phyloP scores from a whole-genome alignment of 2,329 filamentous ascomycete genomes.

The Colletotrichum sp. region DNA sequence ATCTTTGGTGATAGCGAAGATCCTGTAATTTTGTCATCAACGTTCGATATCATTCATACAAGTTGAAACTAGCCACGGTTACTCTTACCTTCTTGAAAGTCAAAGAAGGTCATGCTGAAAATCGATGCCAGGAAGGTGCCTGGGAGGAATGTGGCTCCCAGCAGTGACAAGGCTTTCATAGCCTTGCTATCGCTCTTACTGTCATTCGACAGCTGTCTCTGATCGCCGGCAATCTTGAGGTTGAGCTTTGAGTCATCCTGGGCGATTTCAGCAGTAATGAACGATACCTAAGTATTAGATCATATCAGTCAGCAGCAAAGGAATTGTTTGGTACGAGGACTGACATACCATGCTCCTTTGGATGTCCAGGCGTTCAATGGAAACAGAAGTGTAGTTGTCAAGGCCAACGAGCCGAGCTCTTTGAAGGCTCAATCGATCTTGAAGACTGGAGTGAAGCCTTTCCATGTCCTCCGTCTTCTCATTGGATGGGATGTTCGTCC shows the following conservation, averaged over 20 bases:
- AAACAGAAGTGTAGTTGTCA: not conserved
- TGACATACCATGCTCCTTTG: not conserved
- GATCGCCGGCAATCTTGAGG: not conserved
- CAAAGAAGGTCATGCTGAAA: not conserved
- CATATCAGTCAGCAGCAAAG: not conserved
- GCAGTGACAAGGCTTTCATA: not conserved
- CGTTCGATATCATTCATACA: fast-evolving
- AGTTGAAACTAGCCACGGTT: not conserved
- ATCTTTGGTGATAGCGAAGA: not conserved
- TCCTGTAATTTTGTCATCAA: not conserved
- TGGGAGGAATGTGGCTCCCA: not conserved
- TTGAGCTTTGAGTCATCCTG: not conserved
- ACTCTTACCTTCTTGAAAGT: not conserved
- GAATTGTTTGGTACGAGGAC: too few relatives aligned
- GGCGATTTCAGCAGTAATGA: not conserved
- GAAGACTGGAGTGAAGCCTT: not conserved
- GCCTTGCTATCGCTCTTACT: not conserved
- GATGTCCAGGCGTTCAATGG: not conserved
- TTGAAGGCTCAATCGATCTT: not conserved
- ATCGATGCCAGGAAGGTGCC: not conserved
- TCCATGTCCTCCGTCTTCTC: not conserved
- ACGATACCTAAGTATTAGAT: not conserved
- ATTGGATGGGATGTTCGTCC: not conserved
- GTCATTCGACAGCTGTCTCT: not conserved
- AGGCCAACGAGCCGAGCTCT: not conserved